phyloP scores from a whole-genome alignment of 805 yeast genomes.

The Kodamaea leandrae region DNA sequence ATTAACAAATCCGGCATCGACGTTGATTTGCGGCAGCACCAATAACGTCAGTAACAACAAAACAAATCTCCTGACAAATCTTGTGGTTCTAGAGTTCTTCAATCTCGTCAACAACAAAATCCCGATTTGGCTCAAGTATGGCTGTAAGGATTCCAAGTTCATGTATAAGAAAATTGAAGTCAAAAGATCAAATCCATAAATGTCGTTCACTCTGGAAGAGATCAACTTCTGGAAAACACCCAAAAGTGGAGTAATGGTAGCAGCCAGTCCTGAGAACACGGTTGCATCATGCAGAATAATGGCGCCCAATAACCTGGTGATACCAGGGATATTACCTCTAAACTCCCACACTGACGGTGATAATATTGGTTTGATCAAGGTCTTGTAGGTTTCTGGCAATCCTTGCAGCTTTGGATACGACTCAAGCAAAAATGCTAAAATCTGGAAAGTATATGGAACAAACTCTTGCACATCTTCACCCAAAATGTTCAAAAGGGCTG shows the following conservation, averaged over 20 bases:
- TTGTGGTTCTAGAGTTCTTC: conserved; percentile 78
- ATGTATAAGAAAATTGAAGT: conserved; percentile 63
- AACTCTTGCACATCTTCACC: conserved; percentile 91
- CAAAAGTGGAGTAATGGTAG: conserved; percentile 65
- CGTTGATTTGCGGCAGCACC: neutral
- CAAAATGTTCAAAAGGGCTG: conserved; percentile 63
- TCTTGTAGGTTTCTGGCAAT: conserved; percentile 64
- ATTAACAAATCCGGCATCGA: conserved; percentile 48
- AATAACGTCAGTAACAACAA: conserved; percentile 48
- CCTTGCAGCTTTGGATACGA: conserved; percentile 45
- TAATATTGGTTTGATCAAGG: conserved; percentile 73
- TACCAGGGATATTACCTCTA: conserved; percentile 90
- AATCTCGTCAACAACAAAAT: conserved; percentile 74
- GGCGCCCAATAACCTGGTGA: conserved; percentile 73
- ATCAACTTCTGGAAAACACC: conserved; percentile 97
- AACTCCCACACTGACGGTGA: conserved; percentile 94
- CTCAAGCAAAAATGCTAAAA: conserved; percentile 77
- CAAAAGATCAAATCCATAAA: conserved; percentile 79
- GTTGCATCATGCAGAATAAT: conserved; percentile 52
- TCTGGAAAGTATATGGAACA: conserved; percentile 87
- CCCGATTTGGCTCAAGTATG: conserved; percentile 68
- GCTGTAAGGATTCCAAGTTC: conserved; percentile 48
- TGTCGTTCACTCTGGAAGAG: conserved; percentile 79
- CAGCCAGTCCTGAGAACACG: conserved; percentile 33
- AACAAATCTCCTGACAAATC: conserved; percentile 68